Evolutionary conservation across 2,329 filamentous ascomycete species (phyloP), one percentile per base, ranked within the genome.

Genomic region (Emmonsia crescens): DNA sequence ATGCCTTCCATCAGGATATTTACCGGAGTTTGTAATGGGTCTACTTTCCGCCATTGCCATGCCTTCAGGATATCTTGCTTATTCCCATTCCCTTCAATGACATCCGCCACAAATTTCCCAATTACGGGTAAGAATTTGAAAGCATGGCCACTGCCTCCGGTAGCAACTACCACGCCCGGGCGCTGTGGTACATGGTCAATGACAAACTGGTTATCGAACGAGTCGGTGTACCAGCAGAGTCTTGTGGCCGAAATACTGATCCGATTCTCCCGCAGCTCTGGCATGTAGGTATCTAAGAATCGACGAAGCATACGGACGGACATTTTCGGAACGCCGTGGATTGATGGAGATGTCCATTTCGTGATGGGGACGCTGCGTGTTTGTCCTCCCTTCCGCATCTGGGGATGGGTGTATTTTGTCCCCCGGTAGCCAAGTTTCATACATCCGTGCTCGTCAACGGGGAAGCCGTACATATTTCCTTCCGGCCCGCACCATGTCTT

Each of bases 51-150:
- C 70, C 69, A 72, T 48, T 54, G 57, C 66, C 68, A 70, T 16
- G 64, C 60, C 33, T 64, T 58, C 10, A 68, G 33, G 42, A 69
- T 61, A 8, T 71, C 66, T 59, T 65, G 68, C 51, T 76, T 70
- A 6, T 72, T 61, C 1, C 69, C 67, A 21, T 61, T 65, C 1
- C 77, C 74, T 63, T 79, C 73, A 8, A 85, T 69, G n/a, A 78
- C 77, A 64, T 84, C 78, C 0, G 81, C 75, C 14, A 85, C 79
- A 63, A 76, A 77, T 42, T 79, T 78, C 1, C 84, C 83, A 65
- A 86, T 78, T 2, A 81, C 80, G 0, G 84, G 84, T 57, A 85
- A 67, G 63, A 83, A 86, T 66, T 86, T 86, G 70, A 85, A 86
- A 0, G 77, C 84, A 69, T 86, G 84, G 0, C 85, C 84, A 42